Evolutionary conservation across 2,329 filamentous ascomycete genomes (phyloP).

Genomic region (Aschersonia sp.): DNA sequence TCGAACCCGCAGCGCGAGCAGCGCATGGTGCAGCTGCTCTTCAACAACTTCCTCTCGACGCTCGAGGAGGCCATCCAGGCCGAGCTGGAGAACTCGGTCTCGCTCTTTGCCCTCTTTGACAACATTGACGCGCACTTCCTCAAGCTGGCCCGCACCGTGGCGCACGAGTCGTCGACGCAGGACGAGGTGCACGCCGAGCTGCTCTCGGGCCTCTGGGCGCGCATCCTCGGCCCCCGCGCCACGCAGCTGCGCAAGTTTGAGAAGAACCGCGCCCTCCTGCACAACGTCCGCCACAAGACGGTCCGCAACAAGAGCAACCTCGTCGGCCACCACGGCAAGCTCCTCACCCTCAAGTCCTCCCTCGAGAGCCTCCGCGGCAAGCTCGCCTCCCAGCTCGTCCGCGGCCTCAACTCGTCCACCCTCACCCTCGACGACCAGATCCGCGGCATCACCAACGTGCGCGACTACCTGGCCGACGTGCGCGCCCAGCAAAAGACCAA

Average conservation of each 20-base stretch:
- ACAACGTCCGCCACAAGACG: constrained; percentile 66
- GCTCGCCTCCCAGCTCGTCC: constrained; percentile 70
- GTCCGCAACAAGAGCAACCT: constrained; percentile 78
- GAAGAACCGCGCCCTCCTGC: constrained; percentile 69
- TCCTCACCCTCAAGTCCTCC: constrained; percentile 72
- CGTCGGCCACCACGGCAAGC: constrained; percentile 71
- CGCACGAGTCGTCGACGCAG: constrained; percentile 68
- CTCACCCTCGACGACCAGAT: constrained; percentile 78
- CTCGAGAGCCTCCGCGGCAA: constrained; percentile 74
- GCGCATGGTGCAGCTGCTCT: constrained; percentile 69
- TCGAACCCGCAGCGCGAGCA: constrained; percentile 70
- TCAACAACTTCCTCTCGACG: constrained; percentile 67
- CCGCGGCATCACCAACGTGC: constrained; percentile 63
- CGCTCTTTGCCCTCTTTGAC: constrained; percentile 81
- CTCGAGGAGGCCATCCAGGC: constrained; percentile 80
- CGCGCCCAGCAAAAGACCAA: constrained; percentile 70
- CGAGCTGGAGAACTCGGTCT: constrained; percentile 66
- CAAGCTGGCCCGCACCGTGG: constrained; percentile 72
- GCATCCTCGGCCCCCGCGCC: constrained; percentile 64
- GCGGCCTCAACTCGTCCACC: constrained; percentile 51
- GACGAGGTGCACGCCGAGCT: constrained; percentile 70
- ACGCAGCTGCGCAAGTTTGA: constrained; percentile 76
- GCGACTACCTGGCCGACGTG: constrained; percentile 60
- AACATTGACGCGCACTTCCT: constrained; percentile 81
- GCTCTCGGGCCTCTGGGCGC: constrained; percentile 73